phyloP scores from a whole-genome alignment of 352 stramenopile genomes.

The Phytophthora melonis region DNA sequence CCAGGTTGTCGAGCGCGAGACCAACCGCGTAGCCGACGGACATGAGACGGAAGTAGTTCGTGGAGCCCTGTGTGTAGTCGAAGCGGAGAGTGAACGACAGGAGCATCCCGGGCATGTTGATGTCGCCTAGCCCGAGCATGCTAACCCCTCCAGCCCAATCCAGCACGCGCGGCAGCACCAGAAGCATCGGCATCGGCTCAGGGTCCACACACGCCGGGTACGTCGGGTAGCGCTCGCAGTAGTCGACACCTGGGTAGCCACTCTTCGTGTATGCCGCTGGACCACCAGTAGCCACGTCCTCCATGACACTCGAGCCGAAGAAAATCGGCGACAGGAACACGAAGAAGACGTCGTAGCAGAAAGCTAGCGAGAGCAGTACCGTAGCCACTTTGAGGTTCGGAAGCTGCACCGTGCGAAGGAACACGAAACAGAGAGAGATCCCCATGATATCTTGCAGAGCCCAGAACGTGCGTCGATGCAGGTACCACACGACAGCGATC shows the following conservation, averaged over 20 bases:
- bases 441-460: constrained; percentile 94
- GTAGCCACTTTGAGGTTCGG: constrained; percentile 92
- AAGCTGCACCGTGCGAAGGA: constrained; percentile 91
- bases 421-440: constrained; percentile 93
- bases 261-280: constrained; percentile 72
- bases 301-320: constrained; percentile 93
- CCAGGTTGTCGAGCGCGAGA: constrained; percentile 94
- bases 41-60: constrained; percentile 90
- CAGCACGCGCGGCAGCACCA: constrained; percentile 92
- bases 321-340: constrained; percentile 94
- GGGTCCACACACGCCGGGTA: constrained; percentile 77
- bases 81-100: constrained; percentile 94
- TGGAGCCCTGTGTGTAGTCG: constrained; percentile 74
- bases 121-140: constrained; percentile 96
- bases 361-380: constrained; percentile 91
- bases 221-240: constrained; percentile 74
- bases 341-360: constrained; percentile 97
- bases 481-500: constrained; percentile 69
- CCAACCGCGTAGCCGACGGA: constrained; percentile 93
- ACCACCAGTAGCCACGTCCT: constrained; percentile 93
- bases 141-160: constrained; percentile 93
- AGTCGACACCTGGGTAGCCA: constrained; percentile 78
- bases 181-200: constrained; percentile 95
- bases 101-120: constrained; percentile 95
- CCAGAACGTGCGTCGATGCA: constrained; percentile 79